Conservation (phyloP, 805 yeast genomes). For the Candida silvatica region DNA sequence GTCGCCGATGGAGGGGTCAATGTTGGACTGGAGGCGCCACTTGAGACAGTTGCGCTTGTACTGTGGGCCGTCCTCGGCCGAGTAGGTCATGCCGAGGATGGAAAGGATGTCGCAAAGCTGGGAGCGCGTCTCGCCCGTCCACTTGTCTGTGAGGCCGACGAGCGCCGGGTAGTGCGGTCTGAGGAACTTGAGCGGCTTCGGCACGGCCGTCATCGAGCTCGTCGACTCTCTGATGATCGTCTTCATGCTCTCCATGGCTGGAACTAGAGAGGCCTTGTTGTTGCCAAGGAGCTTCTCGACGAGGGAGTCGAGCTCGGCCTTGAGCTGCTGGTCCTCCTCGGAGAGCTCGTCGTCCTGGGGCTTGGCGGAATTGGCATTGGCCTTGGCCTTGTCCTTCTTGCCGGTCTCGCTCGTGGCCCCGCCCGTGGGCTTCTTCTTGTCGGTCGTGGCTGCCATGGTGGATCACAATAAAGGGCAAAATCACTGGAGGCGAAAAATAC, state of each 20-base stretch:
- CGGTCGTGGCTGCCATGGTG: neutral
- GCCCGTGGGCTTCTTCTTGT: conserved; percentile 7
- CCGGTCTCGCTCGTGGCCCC: conserved; percentile 5
- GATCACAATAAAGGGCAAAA: conserved; percentile 3
- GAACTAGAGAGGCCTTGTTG: conserved; percentile 40
- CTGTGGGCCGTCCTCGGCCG: conserved; percentile 51
- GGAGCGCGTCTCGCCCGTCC: conserved; percentile 45
- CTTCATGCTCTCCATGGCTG: conserved; percentile 65
- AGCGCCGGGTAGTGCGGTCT: conserved; percentile 79
- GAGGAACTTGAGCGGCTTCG: conserved; percentile 93
- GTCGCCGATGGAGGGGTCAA: conserved; percentile 50
- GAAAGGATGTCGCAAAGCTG: conserved; percentile 83
- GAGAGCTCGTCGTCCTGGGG: conserved; percentile 69
- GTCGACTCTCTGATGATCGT: conserved; percentile 83
- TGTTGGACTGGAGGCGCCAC: conserved; percentile 51
- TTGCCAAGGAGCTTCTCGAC: conserved; percentile 70
- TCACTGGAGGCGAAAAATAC: too few species aligned
- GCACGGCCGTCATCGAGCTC: conserved; percentile 98
- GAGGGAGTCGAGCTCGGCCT: conserved; percentile 76
- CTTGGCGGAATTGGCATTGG: too few species aligned
- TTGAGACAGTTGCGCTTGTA: conserved; percentile 65
- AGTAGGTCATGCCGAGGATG: conserved; percentile 90
- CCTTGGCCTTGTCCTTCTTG: conserved; percentile 9
- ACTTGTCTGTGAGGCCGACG: conserved; percentile 53
- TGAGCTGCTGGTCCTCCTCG: conserved; percentile 87